Percentiles rank a stretch among this genome's conserved stretches.
phyloP scores from a whole-genome alignment of 495 filamentous ascomycete species.

The Haplographium delicatum region DNA sequence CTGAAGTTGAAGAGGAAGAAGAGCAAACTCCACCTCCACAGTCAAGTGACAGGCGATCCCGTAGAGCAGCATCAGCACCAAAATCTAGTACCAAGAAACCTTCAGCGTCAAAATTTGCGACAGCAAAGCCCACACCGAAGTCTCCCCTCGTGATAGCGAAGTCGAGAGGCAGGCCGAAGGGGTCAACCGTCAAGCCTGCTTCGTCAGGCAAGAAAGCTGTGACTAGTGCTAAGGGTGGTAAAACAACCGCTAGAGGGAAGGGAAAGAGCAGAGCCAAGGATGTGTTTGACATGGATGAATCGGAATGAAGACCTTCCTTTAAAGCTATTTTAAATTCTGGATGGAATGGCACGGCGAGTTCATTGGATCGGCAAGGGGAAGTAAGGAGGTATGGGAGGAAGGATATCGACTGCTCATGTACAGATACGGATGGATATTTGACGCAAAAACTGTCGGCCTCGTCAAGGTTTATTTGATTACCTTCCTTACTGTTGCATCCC shows the following conservation, averaged over 20 bases:
- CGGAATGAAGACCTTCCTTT: constrained; percentile 5
- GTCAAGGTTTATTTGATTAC: no score
- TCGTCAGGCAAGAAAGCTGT: no score
- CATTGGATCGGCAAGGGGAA: no score
- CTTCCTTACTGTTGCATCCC: no score
- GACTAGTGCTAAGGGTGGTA: not conserved
- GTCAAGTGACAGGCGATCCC: constrained; percentile 7
- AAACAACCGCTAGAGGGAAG: not conserved
- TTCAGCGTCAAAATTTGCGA: not conserved
- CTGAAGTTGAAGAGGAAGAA: constrained; percentile 10
- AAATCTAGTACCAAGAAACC: constrained; percentile 1
- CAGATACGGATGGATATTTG: no score
- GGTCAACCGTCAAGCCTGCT: no score
- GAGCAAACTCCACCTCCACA: constrained; percentile 2
- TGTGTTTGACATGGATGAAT: constrained; percentile 17
- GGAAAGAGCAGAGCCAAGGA: constrained; percentile 1
- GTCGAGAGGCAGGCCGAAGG: not conserved
- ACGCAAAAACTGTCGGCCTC: no score
- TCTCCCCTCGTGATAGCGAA: not conserved
- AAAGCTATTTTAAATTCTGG: no score
- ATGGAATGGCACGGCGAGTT: no score
- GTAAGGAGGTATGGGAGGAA: not conserved
- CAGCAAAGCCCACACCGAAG: constrained; percentile 2
- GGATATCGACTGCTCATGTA: no score
- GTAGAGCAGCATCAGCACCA: not conserved